phyloP scores from a whole-genome alignment of 2,329 filamentous ascomycete genomes.

The Sarocladium brachiariae region DNA sequence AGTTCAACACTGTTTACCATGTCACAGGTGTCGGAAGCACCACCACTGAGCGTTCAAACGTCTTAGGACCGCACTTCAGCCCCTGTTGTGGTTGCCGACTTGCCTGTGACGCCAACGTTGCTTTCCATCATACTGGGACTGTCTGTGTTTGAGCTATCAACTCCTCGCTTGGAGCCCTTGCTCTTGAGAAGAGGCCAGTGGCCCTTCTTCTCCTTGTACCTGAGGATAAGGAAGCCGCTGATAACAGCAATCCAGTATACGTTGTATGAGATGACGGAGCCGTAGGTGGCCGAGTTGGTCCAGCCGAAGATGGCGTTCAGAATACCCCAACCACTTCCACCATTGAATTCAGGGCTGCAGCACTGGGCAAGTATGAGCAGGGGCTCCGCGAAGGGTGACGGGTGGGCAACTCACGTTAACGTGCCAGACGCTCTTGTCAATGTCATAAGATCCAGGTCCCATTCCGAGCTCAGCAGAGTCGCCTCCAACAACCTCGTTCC shows the following conservation, averaged over 20 bases:
- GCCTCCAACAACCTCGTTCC: conserved; percentile 58
- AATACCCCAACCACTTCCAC: conserved; percentile 76
- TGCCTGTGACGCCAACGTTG: background rate
- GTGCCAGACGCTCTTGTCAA: conserved; percentile 73
- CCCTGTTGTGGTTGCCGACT: background rate
- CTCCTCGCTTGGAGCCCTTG: background rate
- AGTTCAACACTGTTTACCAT: too few relatives aligned
- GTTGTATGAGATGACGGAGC: conserved; percentile 82
- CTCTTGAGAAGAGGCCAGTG: background rate
- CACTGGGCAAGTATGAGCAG: conserved; percentile 42
- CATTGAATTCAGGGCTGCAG: conserved; percentile 66
- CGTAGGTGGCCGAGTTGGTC: conserved; percentile 83
- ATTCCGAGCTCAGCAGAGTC: conserved; percentile 41
- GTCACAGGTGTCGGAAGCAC: too few relatives aligned
- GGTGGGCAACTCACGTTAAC: conserved; percentile 56
- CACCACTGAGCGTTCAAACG: too few relatives aligned
- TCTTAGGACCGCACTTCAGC: background rate
- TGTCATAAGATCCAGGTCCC: conserved; percentile 74
- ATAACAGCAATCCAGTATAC: conserved; percentile 63
- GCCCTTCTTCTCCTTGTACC: background rate
- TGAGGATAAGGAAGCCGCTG: conserved; percentile 1
- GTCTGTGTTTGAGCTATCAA: background rate
- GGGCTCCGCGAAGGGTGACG: background rate
- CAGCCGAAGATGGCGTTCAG: conserved; percentile 84
- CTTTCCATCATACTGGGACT: background rate